A percentile compares a stretch with the other conserved stretches of the same genome.
Evolutionary conservation across 331 rosid species (phyloP).

Genomic region (Pyracantha coccinea): DNA sequence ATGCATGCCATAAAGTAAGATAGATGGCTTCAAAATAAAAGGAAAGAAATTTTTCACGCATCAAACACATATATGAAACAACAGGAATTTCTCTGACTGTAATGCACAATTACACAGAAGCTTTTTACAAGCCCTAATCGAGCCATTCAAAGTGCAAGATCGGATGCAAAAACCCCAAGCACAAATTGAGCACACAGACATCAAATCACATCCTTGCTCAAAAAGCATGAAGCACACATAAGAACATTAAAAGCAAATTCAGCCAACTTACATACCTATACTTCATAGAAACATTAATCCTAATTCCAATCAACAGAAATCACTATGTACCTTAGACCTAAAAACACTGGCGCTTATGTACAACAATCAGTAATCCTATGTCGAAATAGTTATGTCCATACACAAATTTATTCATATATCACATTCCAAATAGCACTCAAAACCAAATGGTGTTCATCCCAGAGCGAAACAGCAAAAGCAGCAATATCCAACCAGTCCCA

Average conservation of each 20-base stretch:
- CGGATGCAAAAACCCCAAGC: background rate
- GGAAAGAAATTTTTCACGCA: background rate
- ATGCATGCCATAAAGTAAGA: background rate
- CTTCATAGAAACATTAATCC: background rate
- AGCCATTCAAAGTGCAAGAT: background rate
- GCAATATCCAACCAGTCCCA: background rate
- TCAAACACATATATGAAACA: background rate
- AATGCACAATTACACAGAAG: background rate
- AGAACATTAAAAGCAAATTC: background rate
- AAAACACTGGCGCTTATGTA: background rate
- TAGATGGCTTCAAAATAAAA: background rate
- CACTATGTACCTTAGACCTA: no score
- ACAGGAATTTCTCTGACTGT: background rate
- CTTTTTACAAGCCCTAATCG: background rate
- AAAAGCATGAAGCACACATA: background rate
- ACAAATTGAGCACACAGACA: background rate
- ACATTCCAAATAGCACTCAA: background rate
- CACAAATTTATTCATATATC: background rate
- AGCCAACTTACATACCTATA: background rate
- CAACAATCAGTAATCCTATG: background rate
- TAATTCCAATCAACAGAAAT: background rate
- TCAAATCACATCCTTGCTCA: background rate
- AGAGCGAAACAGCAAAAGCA: background rate
- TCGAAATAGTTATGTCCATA: background rate
- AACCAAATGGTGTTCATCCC: background rate